Evolutionary conservation across 805 yeast genomes (phyloP), one percentile per base, ranked within the genome.

Genomic region (Candida lessepsii): DNA sequence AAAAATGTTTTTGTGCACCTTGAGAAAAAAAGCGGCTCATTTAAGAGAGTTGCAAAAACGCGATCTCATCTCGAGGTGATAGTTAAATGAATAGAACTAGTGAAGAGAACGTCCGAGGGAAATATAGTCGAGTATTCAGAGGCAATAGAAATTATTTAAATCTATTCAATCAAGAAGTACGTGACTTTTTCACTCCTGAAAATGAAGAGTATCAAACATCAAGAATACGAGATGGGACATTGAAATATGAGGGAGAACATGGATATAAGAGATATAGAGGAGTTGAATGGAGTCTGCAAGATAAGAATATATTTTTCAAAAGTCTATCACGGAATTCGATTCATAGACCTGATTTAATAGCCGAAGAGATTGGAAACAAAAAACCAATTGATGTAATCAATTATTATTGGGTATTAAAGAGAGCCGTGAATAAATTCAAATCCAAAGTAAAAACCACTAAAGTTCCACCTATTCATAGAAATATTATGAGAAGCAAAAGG

Each of bases 221-320:
- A 7, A 27, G 30, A 28, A 13, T 34, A 14, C 17, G 38, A 13
- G 8, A 4, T 9, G 16, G 18, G 3, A 7, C 24, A 13, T 14
- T 39, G 6, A 39, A 28, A 21, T 28, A 39, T 27, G 20, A 15
- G 9, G 20, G 25, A 16, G 20, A 33, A 10, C 28, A 20, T 19
- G 62, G 37, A 11, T 41, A 32, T 24, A 18, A 18, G 3, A 9
- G 16, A 18, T 35, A 24, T 25, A 17, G 20, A 13, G 76, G 77
- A 0, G 51, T 63, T 5, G 35, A 45, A 14, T 80, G 86, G 86
- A 52, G 67, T 1, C 41, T 51, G 0, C 39, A 42, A 1, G 85
- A 81, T 40, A 80, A 80, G 47, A 75, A 73, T 15, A 28, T 40
- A 10, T 81, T 81, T 53, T 81, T 78, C 53, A 60, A 63, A 15